These are phyloP conservation scores for Apiotrichum domesticum DNA, from an alignment of 1,284 basidiomycete genomes.

Conservation along the genomic window DNA sequence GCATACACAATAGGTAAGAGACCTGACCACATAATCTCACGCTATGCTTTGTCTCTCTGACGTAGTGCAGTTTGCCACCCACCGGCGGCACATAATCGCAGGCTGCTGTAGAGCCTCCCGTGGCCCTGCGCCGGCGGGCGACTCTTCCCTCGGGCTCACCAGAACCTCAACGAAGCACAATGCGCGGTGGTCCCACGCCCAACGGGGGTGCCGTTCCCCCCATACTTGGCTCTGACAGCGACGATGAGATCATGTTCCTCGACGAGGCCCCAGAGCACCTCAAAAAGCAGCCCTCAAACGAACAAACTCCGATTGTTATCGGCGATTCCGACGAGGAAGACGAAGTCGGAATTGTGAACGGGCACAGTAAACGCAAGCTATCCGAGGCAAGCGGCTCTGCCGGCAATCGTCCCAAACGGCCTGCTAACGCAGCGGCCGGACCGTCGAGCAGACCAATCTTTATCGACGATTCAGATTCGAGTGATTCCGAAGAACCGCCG, in stretches of 20 bases:
- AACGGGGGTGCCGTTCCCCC: background rate
- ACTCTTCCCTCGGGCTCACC: too few species aligned
- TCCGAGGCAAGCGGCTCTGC: too few species aligned
- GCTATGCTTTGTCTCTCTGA: too few species aligned
- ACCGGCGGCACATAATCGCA: too few species aligned
- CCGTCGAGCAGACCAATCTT: background rate
- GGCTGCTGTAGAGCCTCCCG: too few species aligned
- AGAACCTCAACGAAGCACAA: too few species aligned
- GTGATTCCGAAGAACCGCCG: background rate
- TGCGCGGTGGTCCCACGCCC: background rate
- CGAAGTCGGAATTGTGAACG: background rate
- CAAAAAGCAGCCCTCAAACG: constrained; percentile 4
- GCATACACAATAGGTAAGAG: too few species aligned
- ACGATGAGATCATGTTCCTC: constrained; percentile 11
- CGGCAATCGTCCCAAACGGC: too few species aligned
- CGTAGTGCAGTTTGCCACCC: too few species aligned
- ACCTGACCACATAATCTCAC: too few species aligned
- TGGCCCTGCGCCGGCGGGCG: too few species aligned
- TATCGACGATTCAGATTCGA: background rate
- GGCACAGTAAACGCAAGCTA: too few species aligned
- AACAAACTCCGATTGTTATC: constrained; percentile 20
- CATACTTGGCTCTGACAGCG: background rate
- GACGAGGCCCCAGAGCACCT: constrained; percentile 22
- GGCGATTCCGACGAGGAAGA: constrained; percentile 12
- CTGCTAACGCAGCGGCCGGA: background rate